These are phyloP conservation scores for Myriosclerotinia curreyana DNA, from an alignment of 2,329 filamentous ascomycete genomes.

Conservation along the genomic window DNA sequence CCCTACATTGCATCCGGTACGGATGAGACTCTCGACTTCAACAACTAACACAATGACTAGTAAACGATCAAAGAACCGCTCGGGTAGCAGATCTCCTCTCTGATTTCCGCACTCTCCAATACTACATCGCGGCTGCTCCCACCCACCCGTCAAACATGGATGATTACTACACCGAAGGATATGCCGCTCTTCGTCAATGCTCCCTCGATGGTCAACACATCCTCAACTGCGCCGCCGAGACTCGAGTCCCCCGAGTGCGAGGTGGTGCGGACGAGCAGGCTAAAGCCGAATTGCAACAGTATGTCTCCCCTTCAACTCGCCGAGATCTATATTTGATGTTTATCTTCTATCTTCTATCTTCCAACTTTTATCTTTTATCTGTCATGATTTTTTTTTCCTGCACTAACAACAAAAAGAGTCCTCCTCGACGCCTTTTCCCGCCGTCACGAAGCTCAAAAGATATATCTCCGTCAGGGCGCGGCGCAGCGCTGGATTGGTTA, in stretches of 20 bases:
- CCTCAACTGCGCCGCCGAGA: conserved; percentile 61
- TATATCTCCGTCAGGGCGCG: conserved; percentile 58
- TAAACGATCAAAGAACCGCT: conserved; percentile 57
- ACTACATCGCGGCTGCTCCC: conserved; percentile 57
- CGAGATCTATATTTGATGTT: conserved; percentile 21
- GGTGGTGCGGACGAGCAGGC: conserved; percentile 58
- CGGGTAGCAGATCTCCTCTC: conserved; percentile 61
- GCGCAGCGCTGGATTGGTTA: conserved; percentile 58
- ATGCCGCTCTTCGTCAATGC: conserved; percentile 60
- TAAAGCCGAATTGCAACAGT: conserved; percentile 63
- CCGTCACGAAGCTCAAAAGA: conserved; percentile 63
- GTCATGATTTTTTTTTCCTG: neutral
- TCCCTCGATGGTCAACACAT: conserved; percentile 62
- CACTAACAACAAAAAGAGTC: conserved; percentile 44
- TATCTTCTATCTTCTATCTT: too few relatives aligned
- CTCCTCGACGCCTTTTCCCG: conserved; percentile 59
- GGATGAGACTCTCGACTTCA: neutral
- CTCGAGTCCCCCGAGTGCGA: conserved; percentile 51
- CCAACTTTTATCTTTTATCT: too few relatives aligned
- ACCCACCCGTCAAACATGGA: conserved; percentile 53
- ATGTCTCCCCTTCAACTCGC: conserved; percentile 36
- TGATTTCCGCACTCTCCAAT: conserved; percentile 61
- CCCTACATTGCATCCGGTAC: conserved; percentile 11
- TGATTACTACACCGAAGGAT: conserved; percentile 63
- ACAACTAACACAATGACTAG: conserved; percentile 40